These are phyloP conservation scores for Hygrocybe coccinea DNA, from an alignment of 768 basidiomycete species.

Conservation along the genomic window DNA sequence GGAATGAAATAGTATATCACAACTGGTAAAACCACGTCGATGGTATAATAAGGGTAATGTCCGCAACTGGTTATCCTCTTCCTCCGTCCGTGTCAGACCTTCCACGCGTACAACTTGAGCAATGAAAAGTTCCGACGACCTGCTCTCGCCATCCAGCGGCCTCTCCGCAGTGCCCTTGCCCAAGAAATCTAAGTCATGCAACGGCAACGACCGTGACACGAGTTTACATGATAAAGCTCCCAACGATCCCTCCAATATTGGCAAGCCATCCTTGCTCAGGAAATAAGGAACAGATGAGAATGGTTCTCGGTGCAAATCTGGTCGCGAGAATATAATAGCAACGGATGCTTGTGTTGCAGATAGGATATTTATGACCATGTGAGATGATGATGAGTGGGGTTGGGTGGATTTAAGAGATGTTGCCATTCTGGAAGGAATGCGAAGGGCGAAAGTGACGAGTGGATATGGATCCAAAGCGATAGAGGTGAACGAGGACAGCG, in stretches of 20 bases:
- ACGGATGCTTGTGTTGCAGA: constrained; percentile 58
- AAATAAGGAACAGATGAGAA: constrained; percentile 45
- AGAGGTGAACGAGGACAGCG: constrained; percentile 89
- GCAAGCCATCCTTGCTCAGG: constrained; percentile 50
- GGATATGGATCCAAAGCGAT: constrained; percentile 87
- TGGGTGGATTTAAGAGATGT: constrained; percentile 40
- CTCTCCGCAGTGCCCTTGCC: constrained; percentile 15
- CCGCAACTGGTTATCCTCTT: constrained; percentile 24
- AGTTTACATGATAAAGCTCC: constrained; percentile 73
- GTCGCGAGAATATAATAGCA: constrained; percentile 68
- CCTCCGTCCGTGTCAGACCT: constrained; percentile 23
- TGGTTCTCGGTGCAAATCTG: constrained; percentile 61
- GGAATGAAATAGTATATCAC: constrained; percentile 13
- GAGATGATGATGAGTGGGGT: constrained; percentile 27
- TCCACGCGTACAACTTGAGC: constrained; percentile 68
- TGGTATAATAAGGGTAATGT: constrained; percentile 62
- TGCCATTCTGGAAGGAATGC: constrained; percentile 87
- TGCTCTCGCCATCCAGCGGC: constrained; percentile 19
- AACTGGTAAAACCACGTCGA: constrained; percentile 53
- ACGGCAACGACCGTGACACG: constrained; percentile 53
- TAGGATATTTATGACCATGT: constrained; percentile 79
- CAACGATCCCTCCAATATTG: constrained; percentile 53
- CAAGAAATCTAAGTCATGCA: constrained; percentile 50
- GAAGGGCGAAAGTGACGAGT: constrained; percentile 83
- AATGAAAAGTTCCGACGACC: constrained; percentile 71